Conservation (phyloP, 2,329 filamentous ascomycete species). For the Beauveria brongniartii region DNA sequence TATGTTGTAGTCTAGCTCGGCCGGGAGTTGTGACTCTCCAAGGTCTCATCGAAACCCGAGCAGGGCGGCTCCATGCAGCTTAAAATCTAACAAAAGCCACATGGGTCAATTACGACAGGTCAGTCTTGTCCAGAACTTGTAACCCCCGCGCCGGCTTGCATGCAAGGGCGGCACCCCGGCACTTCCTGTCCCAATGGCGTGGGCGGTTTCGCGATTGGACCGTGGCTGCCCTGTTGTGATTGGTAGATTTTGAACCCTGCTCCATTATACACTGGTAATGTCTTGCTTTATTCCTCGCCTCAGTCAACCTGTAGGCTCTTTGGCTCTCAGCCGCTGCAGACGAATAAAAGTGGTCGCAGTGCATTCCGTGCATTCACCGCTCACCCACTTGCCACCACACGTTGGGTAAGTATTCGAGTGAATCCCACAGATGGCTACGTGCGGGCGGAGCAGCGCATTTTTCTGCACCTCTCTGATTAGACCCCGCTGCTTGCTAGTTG, state of each 20-base stretch:
- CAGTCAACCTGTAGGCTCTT: neutral
- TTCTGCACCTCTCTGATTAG: neutral
- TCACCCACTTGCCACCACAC: neutral
- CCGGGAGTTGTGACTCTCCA: neutral
- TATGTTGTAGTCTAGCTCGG: neutral
- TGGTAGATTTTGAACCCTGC: neutral
- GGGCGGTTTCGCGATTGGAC: slow-evolving; percentile 5
- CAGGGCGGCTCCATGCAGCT: neutral
- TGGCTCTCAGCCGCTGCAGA: neutral
- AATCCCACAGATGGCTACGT: no score
- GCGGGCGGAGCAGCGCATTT: neutral
- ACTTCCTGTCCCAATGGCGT: slow-evolving; percentile 8
- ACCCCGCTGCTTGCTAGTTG: neutral
- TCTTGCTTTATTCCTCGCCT: neutral
- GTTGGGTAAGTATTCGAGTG: no score
- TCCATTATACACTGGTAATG: neutral
- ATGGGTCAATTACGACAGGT: slow-evolving; percentile 8
- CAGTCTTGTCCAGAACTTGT: neutral
- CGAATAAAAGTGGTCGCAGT: neutral
- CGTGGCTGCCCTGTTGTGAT: neutral
- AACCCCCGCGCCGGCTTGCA: neutral
- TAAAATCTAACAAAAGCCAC: slow-evolving; percentile 1
- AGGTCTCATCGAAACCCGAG: neutral
- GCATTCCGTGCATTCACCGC: neutral
- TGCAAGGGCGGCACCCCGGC: slow-evolving; percentile 7